Conservation (phyloP, 441 rosid species). For the Gossypium davidsonii region DNA sequence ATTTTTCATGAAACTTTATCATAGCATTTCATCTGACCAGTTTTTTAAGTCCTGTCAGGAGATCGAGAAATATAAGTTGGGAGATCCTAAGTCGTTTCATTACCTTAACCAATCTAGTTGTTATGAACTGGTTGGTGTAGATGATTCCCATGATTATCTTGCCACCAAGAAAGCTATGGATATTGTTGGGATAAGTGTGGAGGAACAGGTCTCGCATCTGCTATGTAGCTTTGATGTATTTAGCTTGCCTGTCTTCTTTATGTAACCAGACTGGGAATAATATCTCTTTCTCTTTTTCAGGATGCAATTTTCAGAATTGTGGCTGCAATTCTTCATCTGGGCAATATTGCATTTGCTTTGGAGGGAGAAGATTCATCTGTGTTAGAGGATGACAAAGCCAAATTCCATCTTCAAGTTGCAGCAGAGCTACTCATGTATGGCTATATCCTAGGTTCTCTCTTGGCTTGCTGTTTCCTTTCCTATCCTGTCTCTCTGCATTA, state of each 20-base stretch:
- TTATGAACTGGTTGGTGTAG: slow-evolving; percentile 63
- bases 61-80: slow-evolving; percentile 72
- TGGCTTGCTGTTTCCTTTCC: slow-evolving; percentile 16
- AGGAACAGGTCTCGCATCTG: slow-evolving; percentile 57
- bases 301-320: slow-evolving; percentile 81
- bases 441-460: slow-evolving; percentile 16
- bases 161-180: slow-evolving; percentile 87
- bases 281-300: slow-evolving; percentile 28
- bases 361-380: slow-evolving; percentile 67
- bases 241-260: not conserved
- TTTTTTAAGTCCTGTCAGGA: slow-evolving; percentile 45
- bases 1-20: slow-evolving; percentile 3
- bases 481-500: not conserved
- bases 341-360: slow-evolving; percentile 66
- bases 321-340: slow-evolving; percentile 93
- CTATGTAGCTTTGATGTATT: slow-evolving; percentile 8
- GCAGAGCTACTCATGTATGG: slow-evolving; percentile 73
- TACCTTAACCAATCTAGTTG: slow-evolving; percentile 91
- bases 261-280: slow-evolving; percentile 11
- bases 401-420: slow-evolving; percentile 72
- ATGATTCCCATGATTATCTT: slow-evolving; percentile 69
- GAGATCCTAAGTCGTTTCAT: slow-evolving; percentile 76
- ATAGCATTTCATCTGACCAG: slow-evolving; percentile 17
- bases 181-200: slow-evolving; percentile 68
- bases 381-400: slow-evolving; percentile 56